A percentile compares a stretch with the other conserved stretches of the same genome.
Conservation (phyloP, 1,284 basidiomycete species). For the Ganoderma multipileum region DNA sequence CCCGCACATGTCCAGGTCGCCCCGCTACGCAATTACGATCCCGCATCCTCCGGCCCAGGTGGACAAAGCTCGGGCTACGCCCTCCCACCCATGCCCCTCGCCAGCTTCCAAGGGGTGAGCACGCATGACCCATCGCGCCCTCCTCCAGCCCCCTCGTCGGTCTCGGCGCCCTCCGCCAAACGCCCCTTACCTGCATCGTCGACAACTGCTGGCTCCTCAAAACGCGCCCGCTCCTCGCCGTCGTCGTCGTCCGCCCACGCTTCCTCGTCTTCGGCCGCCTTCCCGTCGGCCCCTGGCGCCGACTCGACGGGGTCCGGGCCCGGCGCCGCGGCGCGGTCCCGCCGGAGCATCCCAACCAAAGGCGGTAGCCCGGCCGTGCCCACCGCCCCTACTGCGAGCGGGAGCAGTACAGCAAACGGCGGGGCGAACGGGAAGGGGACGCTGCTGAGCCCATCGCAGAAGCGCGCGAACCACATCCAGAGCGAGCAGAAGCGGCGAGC, state of each 20-base stretch:
- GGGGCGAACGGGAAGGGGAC: conserved; percentile 36
- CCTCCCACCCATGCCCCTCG: conserved; percentile 25
- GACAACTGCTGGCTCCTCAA: conserved; percentile 31
- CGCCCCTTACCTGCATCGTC: conserved; percentile 29
- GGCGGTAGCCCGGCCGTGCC: no score
- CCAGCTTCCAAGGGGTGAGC: conserved; percentile 10
- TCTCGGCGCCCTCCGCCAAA: conserved; percentile 33
- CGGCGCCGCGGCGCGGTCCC: conserved; percentile 11
- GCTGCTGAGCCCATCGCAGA: conserved; percentile 67
- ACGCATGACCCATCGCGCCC: conserved; percentile 11
- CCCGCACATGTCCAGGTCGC: conserved; percentile 22
- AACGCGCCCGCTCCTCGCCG: conserved; percentile 32
- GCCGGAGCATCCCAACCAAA: conserved; percentile 16
- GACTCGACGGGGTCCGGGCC: conserved; percentile 17
- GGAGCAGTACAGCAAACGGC: background rate
- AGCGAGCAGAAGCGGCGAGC: conserved; percentile 91
- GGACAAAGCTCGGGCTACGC: conserved; percentile 10
- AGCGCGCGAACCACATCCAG: conserved; percentile 93
- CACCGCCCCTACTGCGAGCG: background rate
- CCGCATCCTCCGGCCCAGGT: conserved; percentile 8
- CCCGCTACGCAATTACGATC: conserved; percentile 22
- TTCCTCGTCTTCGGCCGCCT: conserved; percentile 16
- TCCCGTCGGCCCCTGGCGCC: conserved; percentile 19
- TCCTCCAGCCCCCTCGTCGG: conserved; percentile 18
- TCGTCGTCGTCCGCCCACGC: conserved; percentile 11